Evolutionary conservation across 768 basidiomycete species (phyloP), one percentile per base, ranked within the genome.

Genomic region (Cubamyces sp.): DNA sequence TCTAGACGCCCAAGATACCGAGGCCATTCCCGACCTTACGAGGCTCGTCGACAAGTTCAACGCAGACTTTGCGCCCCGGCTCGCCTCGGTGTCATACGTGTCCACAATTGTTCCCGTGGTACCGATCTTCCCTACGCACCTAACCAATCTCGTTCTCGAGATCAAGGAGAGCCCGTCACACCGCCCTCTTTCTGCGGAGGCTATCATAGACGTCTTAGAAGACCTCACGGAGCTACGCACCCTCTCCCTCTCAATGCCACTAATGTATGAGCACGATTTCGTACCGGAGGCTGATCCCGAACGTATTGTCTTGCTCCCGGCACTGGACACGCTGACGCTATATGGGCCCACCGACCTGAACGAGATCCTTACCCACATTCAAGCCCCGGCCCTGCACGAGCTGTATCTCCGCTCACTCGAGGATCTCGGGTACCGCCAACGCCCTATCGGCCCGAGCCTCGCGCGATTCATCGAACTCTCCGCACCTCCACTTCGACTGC

Each of bases 341-440:
- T 60, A 69, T 9, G 71, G 74, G 26, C 69, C 70, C n/a, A 73
- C 70, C 4, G 72, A 71, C 50, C 66, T 78, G 21, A 71, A 74
- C 58, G 67, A 62, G 18, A 18, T 74, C 37, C 66, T 79, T 9
- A 59, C 57, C 12, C 65, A 72, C 57, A 59, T 75, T 42, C 73
- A 75, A 53, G 57, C 71, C 18, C 82, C 82, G 12, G 57, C 62
- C 15, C 74, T 84, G 18, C 72, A 61, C 28, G 65, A 58, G 48
- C 75, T 83, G 37, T 73, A 74, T 61, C 77, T 85, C 50, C 78
- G 77, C 28, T 80, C 79, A 30, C 73, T 77, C 43, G 65, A 70
- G 2, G 76, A 77, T 25, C 49, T 69, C 21, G 65, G 75, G 40
- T 74, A 68, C 59, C 71, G 75, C 25, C 72, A 78, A 57, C 73